Evolutionary conservation across 495 filamentous ascomycete species (phyloP).

Genomic region (Xylaria curta): DNA sequence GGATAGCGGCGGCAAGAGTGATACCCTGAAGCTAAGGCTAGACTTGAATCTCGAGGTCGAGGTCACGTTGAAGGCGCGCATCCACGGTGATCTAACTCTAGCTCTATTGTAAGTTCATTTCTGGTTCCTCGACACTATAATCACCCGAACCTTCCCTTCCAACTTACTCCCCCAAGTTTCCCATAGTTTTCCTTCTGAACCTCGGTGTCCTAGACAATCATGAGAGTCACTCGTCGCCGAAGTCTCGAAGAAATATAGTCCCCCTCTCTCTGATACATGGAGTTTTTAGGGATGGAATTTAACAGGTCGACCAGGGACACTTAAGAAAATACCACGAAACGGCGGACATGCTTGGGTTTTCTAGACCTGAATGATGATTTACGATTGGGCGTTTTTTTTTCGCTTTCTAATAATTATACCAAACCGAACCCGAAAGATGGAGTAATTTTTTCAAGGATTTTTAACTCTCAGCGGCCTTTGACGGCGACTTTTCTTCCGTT

Average conservation of each 20-base stretch:
- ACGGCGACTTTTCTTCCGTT: background rate
- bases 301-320: conserved; percentile 23
- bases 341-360: background rate
- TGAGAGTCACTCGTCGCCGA: conserved; percentile 22
- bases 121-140: background rate
- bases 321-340: background rate
- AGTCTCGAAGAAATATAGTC: conserved; percentile 13
- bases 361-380: background rate
- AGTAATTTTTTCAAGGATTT: background rate
- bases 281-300: conserved; percentile 23
- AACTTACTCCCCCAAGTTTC: conserved; percentile 2
- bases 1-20: conserved; percentile 56
- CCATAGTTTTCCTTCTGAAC: conserved; percentile 20
- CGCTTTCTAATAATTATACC: background rate
- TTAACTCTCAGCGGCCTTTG: background rate
- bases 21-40: conserved; percentile 76
- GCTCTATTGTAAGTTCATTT: conserved; percentile 73
- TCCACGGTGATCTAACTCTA: conserved; percentile 87
- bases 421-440: background rate
- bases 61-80: conserved; percentile 88
- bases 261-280: conserved; percentile 22
- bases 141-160: background rate
- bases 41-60: conserved; percentile 90
- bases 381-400: background rate
- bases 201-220: conserved; percentile 26